Conservation (phyloP, 176 grass and related monocot species). For the Zoysia pacifica region DNA sequence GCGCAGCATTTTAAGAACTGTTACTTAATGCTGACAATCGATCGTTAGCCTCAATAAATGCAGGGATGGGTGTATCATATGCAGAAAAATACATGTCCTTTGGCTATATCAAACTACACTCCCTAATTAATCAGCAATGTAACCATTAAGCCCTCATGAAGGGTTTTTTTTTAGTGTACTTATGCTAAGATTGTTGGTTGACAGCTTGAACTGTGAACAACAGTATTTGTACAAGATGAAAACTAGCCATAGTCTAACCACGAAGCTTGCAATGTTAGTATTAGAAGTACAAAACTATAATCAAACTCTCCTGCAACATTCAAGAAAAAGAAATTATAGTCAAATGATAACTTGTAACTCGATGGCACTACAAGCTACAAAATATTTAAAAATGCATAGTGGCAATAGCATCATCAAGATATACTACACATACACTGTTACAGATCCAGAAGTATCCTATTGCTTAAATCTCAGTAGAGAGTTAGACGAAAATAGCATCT, state of each 20-base stretch:
- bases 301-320: neutral
- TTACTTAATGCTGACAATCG: neutral
- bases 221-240: neutral
- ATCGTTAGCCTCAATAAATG: neutral
- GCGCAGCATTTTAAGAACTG: neutral
- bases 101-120: neutral
- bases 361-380: neutral
- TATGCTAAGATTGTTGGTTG: neutral
- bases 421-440: neutral
- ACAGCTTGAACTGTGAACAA: neutral
- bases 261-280: constrained; percentile 1
- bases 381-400: neutral
- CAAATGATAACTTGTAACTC: neutral
- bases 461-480: constrained; percentile 15
- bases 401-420: neutral
- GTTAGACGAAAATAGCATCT: neutral
- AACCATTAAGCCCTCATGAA: neutral
- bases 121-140: neutral
- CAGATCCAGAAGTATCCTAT: neutral
- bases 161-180: neutral
- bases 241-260: neutral
- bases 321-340: neutral
- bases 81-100: neutral
- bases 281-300: neutral
- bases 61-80: neutral